phyloP scores from a whole-genome alignment of 768 basidiomycete genomes.

The Pisolithus albus region DNA sequence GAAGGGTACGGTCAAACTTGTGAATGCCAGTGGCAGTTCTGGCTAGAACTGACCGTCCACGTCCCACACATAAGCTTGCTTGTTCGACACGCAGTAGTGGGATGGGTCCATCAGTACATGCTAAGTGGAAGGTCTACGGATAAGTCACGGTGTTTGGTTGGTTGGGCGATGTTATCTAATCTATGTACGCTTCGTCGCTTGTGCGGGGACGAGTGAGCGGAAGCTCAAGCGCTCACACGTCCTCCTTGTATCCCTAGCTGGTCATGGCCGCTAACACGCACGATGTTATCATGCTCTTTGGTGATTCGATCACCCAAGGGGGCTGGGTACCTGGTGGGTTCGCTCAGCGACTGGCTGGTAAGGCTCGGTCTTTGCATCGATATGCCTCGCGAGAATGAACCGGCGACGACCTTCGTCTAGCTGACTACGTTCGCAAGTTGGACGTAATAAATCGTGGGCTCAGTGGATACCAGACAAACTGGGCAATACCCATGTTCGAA shows the following conservation, averaged over 20 bases:
- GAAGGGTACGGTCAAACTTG: slow-evolving; percentile 8
- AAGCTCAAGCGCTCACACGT: too few relatives aligned
- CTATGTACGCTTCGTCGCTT: too few relatives aligned
- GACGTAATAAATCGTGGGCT: slow-evolving; percentile 86
- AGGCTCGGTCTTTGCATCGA: not conserved
- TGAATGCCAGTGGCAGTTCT: not conserved
- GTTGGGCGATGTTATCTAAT: too few relatives aligned
- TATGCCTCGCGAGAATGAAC: not conserved
- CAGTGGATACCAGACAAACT: slow-evolving; percentile 81
- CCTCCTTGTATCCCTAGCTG: too few relatives aligned
- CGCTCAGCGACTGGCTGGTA: slow-evolving; percentile 53
- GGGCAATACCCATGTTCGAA: slow-evolving; percentile 75
- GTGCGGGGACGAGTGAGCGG: too few relatives aligned
- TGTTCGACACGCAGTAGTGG: slow-evolving; percentile 68
- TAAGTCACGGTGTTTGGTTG: too few relatives aligned
- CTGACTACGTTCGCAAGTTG: slow-evolving; percentile 69
- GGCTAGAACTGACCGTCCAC: slow-evolving; percentile 52
- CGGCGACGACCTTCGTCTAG: slow-evolving; percentile 30
- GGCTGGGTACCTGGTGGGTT: slow-evolving; percentile 59
- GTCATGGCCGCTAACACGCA: slow-evolving; percentile 52
- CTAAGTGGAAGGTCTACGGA: slow-evolving; percentile 1
- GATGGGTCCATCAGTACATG: slow-evolving; percentile 31
- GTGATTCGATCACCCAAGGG: slow-evolving; percentile 76
- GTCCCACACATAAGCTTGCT: slow-evolving; percentile 84
- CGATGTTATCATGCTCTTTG: slow-evolving; percentile 68